A percentile compares a stretch with the other conserved stretches of the same genome.
Conservation (phyloP, 2,329 filamentous ascomycete species). For the Lachnellula cervina region DNA sequence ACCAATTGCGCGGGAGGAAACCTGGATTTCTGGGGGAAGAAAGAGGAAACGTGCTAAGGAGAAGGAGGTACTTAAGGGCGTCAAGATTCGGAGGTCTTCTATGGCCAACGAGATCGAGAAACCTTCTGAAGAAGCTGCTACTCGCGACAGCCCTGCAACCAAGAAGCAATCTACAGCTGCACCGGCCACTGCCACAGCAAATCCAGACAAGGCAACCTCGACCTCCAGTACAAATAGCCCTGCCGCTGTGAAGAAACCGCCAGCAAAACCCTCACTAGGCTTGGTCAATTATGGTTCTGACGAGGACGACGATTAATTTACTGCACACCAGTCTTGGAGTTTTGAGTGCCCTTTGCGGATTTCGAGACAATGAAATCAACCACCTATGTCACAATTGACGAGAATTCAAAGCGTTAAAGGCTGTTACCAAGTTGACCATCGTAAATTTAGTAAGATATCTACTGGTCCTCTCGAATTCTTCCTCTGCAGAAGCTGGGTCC, state of each 20-base stretch:
- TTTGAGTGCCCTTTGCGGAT: not conserved
- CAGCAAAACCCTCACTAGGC: constrained; percentile 29
- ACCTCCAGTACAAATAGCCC: not conserved
- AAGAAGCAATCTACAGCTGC: constrained; percentile 2
- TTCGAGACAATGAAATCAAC: not conserved
- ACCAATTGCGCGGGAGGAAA: constrained; percentile 27
- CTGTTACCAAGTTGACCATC: too few relatives aligned
- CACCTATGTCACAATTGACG: not conserved
- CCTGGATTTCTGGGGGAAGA: constrained; percentile 33
- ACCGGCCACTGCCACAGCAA: not conserved
- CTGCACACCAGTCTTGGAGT: not conserved
- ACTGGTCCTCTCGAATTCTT: too few relatives aligned
- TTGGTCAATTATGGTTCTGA: constrained; percentile 56
- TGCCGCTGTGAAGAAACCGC: constrained; percentile 6
- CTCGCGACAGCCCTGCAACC: not conserved
- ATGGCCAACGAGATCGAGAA: constrained; percentile 14
- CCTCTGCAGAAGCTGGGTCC: too few relatives aligned
- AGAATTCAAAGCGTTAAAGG: too few relatives aligned
- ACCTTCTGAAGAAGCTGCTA: not conserved
- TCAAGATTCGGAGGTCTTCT: constrained; percentile 30
- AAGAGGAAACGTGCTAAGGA: constrained; percentile 39
- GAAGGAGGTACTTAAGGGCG: constrained; percentile 32
- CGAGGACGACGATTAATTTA: constrained; percentile 38
- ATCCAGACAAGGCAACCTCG: not conserved
- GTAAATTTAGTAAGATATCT: too few relatives aligned